Percentiles rank a stretch among this genome's conserved stretches.
Evolutionary conservation across 2,329 filamentous ascomycete species (phyloP).

Genomic region (Akanthomyces muscarius): DNA sequence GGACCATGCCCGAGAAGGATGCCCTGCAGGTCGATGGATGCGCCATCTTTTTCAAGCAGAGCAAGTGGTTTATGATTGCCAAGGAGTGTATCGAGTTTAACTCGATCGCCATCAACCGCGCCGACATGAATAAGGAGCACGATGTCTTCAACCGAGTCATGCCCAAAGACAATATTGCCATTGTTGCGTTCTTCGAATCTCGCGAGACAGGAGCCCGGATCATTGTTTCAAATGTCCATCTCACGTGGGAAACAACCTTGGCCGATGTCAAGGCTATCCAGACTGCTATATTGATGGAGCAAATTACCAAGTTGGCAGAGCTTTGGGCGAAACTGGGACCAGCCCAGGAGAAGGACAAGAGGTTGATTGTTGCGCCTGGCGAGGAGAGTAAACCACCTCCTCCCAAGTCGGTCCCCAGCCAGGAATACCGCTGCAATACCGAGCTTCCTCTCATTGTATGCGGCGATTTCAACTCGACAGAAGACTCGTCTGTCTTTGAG

Average conservation of each 20-base stretch:
- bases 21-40: conserved; percentile 91
- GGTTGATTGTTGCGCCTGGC: conserved; percentile 44
- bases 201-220: conserved; percentile 82
- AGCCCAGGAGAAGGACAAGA: conserved; percentile 84
- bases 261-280: conserved; percentile 96
- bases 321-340: conserved; percentile 76
- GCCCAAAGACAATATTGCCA: conserved; percentile 95
- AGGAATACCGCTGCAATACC: conserved; percentile 79
- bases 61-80: conserved; percentile 89
- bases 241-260: conserved; percentile 89
- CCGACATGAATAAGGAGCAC: conserved; percentile 95
- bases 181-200: conserved; percentile 90
- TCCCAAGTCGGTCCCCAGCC: conserved; percentile 70
- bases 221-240: conserved; percentile 89
- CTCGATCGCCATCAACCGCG: conserved; percentile 85
- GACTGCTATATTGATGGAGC: conserved; percentile 91
- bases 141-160: conserved; percentile 98
- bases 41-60: conserved; percentile 93
- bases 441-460: conserved; percentile 90
- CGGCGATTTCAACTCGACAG: conserved; percentile 92
- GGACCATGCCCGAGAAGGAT: conserved; percentile 88
- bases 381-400: conserved; percentile 43
- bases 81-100: conserved; percentile 93
- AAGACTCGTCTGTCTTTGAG: conserved; percentile 86
- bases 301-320: conserved; percentile 80